Percentiles rank a stretch among this genome's conserved stretches.
phyloP scores from a whole-genome alignment of 495 filamentous ascomycete genomes.

The Margaritispora aquatica region DNA sequence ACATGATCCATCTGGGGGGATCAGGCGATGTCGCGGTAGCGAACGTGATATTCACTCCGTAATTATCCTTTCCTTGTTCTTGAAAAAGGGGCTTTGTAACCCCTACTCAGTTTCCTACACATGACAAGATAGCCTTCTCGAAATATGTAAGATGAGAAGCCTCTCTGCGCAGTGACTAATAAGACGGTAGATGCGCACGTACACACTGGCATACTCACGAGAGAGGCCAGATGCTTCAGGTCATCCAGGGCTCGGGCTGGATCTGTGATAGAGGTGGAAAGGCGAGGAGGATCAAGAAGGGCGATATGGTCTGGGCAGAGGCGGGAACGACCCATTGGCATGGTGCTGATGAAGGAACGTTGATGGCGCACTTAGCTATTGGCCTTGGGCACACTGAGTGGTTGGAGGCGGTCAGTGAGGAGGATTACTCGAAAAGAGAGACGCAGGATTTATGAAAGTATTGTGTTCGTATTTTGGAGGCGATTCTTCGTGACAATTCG shows the following conservation, averaged over 20 bases:
- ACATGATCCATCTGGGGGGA: neutral
- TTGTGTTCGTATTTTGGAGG: neutral
- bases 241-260: neutral
- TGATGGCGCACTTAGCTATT: neutral
- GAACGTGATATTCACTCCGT: neutral
- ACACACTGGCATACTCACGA: neutral
- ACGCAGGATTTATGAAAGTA: neutral
- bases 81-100: neutral
- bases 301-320: neutral
- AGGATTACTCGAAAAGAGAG: neutral
- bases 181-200: neutral
- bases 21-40: neutral
- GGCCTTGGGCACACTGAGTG: neutral
- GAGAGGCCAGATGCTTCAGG: neutral
- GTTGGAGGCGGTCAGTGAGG: neutral
- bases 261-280: neutral
- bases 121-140: neutral
- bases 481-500: too few relatives aligned
- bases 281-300: neutral
- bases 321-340: neutral
- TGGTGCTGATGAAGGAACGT: neutral
- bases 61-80: neutral
- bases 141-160: neutral
- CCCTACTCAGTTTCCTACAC: neutral
- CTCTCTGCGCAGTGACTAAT: neutral